Conservation (phyloP, 192 early-diverging fungal genomes). For the Linnemannia schmuckeri region DNA sequence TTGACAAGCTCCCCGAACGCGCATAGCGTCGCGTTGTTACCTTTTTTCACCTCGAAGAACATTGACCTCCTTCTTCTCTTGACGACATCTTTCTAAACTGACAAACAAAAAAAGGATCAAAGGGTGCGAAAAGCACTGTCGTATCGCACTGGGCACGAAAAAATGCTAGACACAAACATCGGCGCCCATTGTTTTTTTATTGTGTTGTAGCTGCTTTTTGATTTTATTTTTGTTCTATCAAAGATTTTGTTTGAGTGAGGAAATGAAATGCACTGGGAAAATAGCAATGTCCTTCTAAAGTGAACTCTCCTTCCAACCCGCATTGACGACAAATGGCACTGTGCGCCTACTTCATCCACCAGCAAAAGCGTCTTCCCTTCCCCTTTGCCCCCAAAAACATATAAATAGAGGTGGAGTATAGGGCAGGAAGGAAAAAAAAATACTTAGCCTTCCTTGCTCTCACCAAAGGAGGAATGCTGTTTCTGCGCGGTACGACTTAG, state of each 20-base stretch:
- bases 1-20: background rate
- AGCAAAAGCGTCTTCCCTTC: background rate
- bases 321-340: background rate
- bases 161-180: background rate
- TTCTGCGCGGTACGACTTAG: too few relatives aligned
- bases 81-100: background rate
- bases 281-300: conserved; percentile 2
- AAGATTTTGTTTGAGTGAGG: background rate
- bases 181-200: background rate
- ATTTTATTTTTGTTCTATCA: background rate
- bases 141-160: too few relatives aligned
- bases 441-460: too few relatives aligned
- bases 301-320: background rate
- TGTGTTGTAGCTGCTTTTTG: background rate
- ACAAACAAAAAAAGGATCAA: background rate
- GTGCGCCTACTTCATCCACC: background rate
- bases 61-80: background rate
- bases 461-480: too few relatives aligned
- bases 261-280: background rate
- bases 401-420: too few relatives aligned
- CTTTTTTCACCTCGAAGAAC: background rate
- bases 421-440: too few relatives aligned
- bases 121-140: background rate
- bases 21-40: background rate
- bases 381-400: too few relatives aligned